Base-by-base conservation (phyloP, 2,329 filamentous ascomycete genomes). In the Colletotrichum simmondsii region DNA sequence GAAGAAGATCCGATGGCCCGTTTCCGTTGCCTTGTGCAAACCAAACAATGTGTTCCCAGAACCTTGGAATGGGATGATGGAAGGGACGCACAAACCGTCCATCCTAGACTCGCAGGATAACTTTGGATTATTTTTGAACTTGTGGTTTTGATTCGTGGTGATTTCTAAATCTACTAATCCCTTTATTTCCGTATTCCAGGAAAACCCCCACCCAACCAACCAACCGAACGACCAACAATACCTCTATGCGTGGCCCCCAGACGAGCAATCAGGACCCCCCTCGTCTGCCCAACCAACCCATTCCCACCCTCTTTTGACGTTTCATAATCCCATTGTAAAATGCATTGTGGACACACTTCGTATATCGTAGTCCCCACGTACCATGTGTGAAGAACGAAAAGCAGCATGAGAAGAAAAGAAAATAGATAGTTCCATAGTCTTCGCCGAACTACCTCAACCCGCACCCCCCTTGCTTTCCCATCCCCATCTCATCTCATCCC, bases 281-380 rank as follows among this genome's bases (percentile, higher is more conserved):
- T 35, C 28, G 5, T 16, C 46, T 8, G 4, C 60, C 5, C 22
- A 24, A 28, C n/a, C 63, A n/a, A 32, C 32, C 32, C 19, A 19
- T n/a, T 49, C 24, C 52, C 7, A 12, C 16, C 16, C 26, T 5
- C 30, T 19, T 35, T 35, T 22, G 19, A 22, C 42, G 42, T 24
- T 49, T 52, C 53, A 22, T 42, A 19, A 58, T 49, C 22, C 32
- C 26, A 49, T 49, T 59, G 35, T 52, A 35, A 35, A 59, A 66
- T 35, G 56, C 54, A 66, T 19, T 24, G n/a, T 49, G 58, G 26
- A 66, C 64, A 24, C n/a, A 28, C 2, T 49, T 66, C 64, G 42
- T 61, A 42, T 67, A 54, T 54, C 65, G 52, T 53, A 19, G 19
- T 16, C 28, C 65, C 42, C 26, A 42, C 11, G 16, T 24, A 28